Evolutionary conservation across 306 rosid genomes (phyloP).

Genomic region (Pyrus bretschneideri): DNA sequence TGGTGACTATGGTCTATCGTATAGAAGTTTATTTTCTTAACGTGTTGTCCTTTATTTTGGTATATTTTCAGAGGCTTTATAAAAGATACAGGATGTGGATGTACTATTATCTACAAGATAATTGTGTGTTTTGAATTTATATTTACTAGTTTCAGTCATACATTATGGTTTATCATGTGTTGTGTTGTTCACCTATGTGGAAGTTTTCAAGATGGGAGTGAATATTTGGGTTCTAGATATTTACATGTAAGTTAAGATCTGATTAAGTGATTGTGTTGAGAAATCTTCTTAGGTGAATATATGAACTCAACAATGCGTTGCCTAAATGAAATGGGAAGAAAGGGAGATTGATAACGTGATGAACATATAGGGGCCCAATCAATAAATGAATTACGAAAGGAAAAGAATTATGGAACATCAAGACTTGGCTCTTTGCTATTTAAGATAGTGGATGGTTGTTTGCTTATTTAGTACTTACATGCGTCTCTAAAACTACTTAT

Average conservation of each 20-base stretch:
- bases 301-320: not conserved
- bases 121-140: not conserved
- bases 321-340: too few species aligned
- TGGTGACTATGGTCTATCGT: conserved; percentile 4
- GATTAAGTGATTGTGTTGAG: not conserved
- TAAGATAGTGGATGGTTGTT: not conserved
- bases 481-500: not conserved
- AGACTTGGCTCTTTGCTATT: too few species aligned
- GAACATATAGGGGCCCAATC: too few species aligned
- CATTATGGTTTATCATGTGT: not conserved
- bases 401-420: too few species aligned
- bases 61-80: not conserved
- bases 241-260: not conserved
- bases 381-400: too few species aligned
- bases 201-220: too few species aligned
- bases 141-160: not conserved
- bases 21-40: conserved; percentile 11
- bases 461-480: not conserved
- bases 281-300: not conserved
- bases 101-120: not conserved
- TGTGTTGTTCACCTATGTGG: too few species aligned
- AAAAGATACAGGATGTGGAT: not conserved
- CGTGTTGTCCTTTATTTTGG: not conserved
- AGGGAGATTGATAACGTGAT: too few species aligned
- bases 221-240: not conserved